phyloP scores from a whole-genome alignment of 306 rosid genomes.

The Cucumis hystrix region DNA sequence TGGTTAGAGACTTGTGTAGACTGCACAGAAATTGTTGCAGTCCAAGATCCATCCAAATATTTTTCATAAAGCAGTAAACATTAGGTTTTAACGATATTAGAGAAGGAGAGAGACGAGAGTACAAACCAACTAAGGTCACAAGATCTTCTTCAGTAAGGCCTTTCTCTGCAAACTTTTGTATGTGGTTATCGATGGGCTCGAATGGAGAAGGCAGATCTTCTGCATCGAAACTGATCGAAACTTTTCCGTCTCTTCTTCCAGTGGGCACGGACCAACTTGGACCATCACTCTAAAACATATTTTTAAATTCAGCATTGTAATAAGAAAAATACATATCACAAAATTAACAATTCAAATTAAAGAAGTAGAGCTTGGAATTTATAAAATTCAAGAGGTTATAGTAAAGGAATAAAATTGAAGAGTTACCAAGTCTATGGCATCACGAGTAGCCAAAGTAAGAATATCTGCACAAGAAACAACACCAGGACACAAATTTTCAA shows the following conservation, averaged over 20 bases:
- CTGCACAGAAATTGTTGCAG: too few relatives aligned
- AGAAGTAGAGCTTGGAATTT: too few relatives aligned
- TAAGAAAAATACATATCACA: background rate
- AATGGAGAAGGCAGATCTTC: constrained; percentile 67
- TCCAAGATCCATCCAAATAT: too few relatives aligned
- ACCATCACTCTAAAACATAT: constrained; percentile 28
- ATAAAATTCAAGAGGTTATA: too few relatives aligned
- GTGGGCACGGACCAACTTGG: constrained; percentile 68
- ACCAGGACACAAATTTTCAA: constrained; percentile 53
- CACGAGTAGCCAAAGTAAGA: constrained; percentile 60
- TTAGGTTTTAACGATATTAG: background rate
- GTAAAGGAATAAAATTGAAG: too few relatives aligned
- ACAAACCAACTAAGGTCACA: constrained; percentile 52
- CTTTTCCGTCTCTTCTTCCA: constrained; percentile 58
- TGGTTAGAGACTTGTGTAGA: too few relatives aligned
- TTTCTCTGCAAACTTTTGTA: constrained; percentile 52
- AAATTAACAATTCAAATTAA: background rate
- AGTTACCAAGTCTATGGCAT: constrained; percentile 51
- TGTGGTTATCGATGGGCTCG: constrained; percentile 40
- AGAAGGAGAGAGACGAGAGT: background rate
- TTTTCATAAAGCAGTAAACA: background rate
- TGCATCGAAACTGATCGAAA: constrained; percentile 36
- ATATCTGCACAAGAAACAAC: constrained; percentile 62
- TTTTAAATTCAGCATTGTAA: background rate
- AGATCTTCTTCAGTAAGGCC: constrained; percentile 62